Evolutionary conservation across 257 asterid species (phyloP).

Genomic region (Nicotiana sylvestris): DNA sequence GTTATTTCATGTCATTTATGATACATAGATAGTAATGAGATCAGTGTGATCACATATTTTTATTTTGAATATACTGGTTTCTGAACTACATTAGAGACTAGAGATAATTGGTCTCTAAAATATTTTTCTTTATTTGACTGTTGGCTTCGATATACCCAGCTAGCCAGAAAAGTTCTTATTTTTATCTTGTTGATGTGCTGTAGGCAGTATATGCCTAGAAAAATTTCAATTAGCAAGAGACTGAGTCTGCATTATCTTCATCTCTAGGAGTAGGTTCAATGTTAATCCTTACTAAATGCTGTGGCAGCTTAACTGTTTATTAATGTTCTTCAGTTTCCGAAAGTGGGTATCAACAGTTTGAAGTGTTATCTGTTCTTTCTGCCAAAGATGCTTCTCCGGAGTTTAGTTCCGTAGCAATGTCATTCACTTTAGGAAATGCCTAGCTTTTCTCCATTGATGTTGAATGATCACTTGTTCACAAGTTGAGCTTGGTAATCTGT

Average conservation of each 20-base stretch:
- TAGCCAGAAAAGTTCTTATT: background rate
- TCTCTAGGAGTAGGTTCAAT: background rate
- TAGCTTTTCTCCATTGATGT: slow-evolving; percentile 5
- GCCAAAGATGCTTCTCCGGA: background rate
- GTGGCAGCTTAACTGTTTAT: background rate
- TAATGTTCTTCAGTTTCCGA: background rate
- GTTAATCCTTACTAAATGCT: background rate
- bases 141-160: background rate
- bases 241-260: slow-evolving; percentile 1
- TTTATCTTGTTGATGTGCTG: background rate
- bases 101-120: background rate
- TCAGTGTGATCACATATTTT: background rate
- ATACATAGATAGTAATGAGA: background rate
- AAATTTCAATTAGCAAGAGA: background rate
- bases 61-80: background rate
- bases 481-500: background rate
- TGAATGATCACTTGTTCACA: background rate
- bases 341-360: background rate
- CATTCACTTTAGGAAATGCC: slow-evolving; percentile 9
- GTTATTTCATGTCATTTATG: slow-evolving; percentile 26
- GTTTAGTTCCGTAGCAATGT: background rate
- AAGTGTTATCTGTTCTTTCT: background rate
- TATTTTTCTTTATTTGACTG: background rate
- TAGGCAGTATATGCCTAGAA: background rate
- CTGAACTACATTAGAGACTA: background rate